These are phyloP conservation scores for Russula earlei DNA, from an alignment of 768 basidiomycete species.

Conservation along the genomic window DNA sequence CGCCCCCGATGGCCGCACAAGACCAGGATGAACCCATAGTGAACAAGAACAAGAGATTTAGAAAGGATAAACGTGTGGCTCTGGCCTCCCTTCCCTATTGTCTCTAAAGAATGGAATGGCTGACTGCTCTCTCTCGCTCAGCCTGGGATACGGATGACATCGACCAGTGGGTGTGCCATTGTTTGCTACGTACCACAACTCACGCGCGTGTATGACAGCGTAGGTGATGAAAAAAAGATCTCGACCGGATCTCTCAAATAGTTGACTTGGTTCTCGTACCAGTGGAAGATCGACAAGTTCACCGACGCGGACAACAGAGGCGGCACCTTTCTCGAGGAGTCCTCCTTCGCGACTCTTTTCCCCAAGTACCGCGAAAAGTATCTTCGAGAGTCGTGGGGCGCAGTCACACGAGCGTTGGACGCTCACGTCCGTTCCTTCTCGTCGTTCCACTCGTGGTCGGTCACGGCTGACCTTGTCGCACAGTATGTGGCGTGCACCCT, in stretches of 20 bases:
- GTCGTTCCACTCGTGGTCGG: not conserved
- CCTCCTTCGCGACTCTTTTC: constrained; percentile 95
- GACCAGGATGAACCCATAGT: constrained; percentile 24
- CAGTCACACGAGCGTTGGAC: constrained; percentile 78
- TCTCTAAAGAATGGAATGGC: constrained; percentile 17
- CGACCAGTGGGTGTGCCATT: constrained; percentile 68
- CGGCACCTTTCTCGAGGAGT: constrained; percentile 87
- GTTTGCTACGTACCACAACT: not conserved
- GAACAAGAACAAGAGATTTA: constrained; percentile 81
- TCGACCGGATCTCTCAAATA: not conserved
- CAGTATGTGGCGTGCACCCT: constrained; percentile 87
- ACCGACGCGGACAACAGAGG: constrained; percentile 63
- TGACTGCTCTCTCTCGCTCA: constrained; percentile 25
- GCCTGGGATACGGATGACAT: constrained; percentile 99
- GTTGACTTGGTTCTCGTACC: not conserved
- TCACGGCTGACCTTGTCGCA: not conserved
- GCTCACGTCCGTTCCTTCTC: constrained; percentile 44
- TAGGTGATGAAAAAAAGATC: constrained; percentile 18
- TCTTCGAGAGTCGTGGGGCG: constrained; percentile 88
- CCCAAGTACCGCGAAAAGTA: constrained; percentile 99
- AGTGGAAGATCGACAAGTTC: constrained; percentile 87
- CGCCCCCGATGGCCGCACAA: not conserved
- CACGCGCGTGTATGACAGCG: constrained; percentile 22
- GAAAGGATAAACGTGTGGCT: constrained; percentile 89
- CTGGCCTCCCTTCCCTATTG: constrained; percentile 7